These are phyloP conservation scores for Capsella rubella DNA, from an alignment of 441 rosid genomes.

Conservation along the genomic window DNA sequence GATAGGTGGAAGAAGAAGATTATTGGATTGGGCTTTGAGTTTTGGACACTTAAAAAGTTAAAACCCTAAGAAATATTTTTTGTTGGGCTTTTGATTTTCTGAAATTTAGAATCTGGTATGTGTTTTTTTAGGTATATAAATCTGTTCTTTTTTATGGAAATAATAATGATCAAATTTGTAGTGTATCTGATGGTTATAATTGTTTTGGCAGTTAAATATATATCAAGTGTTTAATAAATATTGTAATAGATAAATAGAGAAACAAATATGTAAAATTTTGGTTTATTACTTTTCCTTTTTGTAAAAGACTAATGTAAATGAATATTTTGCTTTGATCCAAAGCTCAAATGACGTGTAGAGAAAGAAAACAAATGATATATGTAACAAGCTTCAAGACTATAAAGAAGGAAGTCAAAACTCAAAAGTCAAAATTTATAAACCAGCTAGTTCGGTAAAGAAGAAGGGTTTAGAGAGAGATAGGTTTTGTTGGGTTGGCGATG, in stretches of 20 bases:
- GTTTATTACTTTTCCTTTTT: not conserved
- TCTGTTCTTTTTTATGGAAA: no score
- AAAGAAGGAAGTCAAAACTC: not conserved
- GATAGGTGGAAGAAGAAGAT: conserved; percentile 39
- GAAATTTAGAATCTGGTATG: no score
- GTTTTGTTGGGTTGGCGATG: conserved; percentile 41
- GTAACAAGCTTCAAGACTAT: conserved; percentile 4
- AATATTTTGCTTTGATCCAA: no score
- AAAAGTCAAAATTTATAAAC: conserved; percentile 3
- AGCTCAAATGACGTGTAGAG: no score
- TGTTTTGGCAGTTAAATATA: not conserved
- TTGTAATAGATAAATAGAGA: not conserved
- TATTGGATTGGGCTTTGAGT: conserved; percentile 12
- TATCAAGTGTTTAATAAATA: not conserved
- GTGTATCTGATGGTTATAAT: not conserved
- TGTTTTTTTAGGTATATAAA: no score
- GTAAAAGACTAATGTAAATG: conserved; percentile 1
- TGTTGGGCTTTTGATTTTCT: not conserved
- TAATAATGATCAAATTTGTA: no score
- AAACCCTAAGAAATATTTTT: not conserved
- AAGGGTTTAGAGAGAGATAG: not conserved
- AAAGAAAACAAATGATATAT: not conserved
- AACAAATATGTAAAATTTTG: not conserved
- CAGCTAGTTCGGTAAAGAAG: not conserved
- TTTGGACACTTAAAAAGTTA: not conserved